Percentiles rank a stretch among this genome's conserved stretches.
These are phyloP conservation scores for Fusarium xylarioides DNA, from an alignment of 2,329 filamentous ascomycete genomes.

Conservation along the genomic window DNA sequence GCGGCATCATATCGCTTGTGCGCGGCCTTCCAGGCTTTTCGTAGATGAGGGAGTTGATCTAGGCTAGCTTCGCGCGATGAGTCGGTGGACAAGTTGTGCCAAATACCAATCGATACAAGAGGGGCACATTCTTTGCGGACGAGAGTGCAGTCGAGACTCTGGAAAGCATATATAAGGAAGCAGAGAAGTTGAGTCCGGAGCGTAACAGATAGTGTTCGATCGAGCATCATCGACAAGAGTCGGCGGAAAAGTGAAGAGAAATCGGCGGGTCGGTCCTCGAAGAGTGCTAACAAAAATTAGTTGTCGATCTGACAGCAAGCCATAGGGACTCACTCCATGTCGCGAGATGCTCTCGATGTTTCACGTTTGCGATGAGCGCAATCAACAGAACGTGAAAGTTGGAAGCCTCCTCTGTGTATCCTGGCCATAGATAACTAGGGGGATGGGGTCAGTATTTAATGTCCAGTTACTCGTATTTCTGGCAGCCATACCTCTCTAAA, in stretches of 20 bases:
- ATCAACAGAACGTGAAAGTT: slow-evolving; percentile 92
- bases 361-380: slow-evolving; percentile 85
- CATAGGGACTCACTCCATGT: slow-evolving; percentile 74
- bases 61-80: slow-evolving; percentile 76
- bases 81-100: slow-evolving; percentile 90
- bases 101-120: slow-evolving; percentile 91
- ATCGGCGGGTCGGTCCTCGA: slow-evolving; percentile 78
- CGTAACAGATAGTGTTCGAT: slow-evolving; percentile 69
- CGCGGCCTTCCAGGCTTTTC: slow-evolving; percentile 90
- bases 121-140: slow-evolving; percentile 97
- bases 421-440: slow-evolving; percentile 88
- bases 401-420: slow-evolving; percentile 86
- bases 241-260: slow-evolving; percentile 92
- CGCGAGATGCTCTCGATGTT: slow-evolving; percentile 84
- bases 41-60: slow-evolving; percentile 76
- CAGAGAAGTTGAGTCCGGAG: slow-evolving; percentile 85
- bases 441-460: slow-evolving; percentile 36
- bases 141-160: slow-evolving; percentile 87
- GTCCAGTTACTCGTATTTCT: slow-evolving; percentile 5
- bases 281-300: slow-evolving; percentile 66
- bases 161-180: slow-evolving; percentile 91
- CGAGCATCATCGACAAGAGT: slow-evolving; percentile 85
- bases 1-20: slow-evolving; percentile 87
- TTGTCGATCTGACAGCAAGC: neutral
- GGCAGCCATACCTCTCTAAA: slow-evolving; percentile 72